These are phyloP conservation scores for Triangularia setosa DNA, from an alignment of 2,329 filamentous ascomycete species.

Conservation along the genomic window DNA sequence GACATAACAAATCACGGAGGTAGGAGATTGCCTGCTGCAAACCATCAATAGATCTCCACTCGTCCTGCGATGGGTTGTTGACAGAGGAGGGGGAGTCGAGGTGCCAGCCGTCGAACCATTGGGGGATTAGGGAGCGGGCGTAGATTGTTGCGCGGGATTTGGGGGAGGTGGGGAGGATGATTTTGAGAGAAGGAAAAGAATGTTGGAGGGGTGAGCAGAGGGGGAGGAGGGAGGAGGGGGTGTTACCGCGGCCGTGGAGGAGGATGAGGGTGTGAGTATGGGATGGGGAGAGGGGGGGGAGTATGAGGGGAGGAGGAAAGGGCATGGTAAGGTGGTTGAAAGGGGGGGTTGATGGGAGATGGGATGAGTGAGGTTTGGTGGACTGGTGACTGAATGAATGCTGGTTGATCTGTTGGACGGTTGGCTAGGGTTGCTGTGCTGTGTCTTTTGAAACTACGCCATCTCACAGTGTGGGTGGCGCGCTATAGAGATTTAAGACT, in stretches of 20 bases:
- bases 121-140: slow-evolving; percentile 36
- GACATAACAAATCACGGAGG: slow-evolving; percentile 36
- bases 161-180: slow-evolving; percentile 50
- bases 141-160: slow-evolving; percentile 37
- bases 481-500: too few relatives aligned
- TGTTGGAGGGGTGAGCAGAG: slow-evolving; percentile 24
- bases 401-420: not conserved
- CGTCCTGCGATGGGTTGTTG: not conserved
- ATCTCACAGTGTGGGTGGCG: too few relatives aligned
- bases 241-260: slow-evolving; percentile 45
- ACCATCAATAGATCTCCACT: slow-evolving; percentile 36
- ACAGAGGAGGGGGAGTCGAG: not conserved
- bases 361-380: not conserved
- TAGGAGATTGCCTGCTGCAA: slow-evolving; percentile 41
- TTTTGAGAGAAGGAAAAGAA: slow-evolving; percentile 41
- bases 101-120: slow-evolving; percentile 42
- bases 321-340: not conserved
- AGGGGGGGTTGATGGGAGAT: not conserved
- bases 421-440: not conserved
- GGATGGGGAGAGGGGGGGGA: not conserved
- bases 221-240: slow-evolving; percentile 13
- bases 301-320: slow-evolving; percentile 9
- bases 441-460: too few relatives aligned
- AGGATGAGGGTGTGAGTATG: slow-evolving; percentile 46
- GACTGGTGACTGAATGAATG: not conserved